phyloP scores from a whole-genome alignment of 2,329 filamentous ascomycete species.

The Xylariales sp. region DNA sequence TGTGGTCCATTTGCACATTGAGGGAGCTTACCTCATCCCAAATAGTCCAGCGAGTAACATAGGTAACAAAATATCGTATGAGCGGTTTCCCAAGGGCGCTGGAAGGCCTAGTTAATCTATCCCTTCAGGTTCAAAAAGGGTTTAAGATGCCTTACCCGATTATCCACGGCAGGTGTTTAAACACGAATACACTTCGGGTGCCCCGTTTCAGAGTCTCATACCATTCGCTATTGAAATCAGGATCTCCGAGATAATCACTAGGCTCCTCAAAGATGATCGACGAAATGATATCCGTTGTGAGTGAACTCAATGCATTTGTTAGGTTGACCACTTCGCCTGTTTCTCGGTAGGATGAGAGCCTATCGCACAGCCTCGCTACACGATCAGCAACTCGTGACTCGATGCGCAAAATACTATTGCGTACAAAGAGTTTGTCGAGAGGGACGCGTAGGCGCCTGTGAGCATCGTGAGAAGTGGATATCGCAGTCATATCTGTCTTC shows the following conservation, averaged over 20 bases:
- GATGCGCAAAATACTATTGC: conserved; percentile 11
- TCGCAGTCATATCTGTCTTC: conserved; percentile 15
- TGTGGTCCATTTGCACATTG: too few species aligned
- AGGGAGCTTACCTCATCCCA: conserved; percentile 24
- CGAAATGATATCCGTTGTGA: conserved; percentile 23
- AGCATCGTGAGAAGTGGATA: conserved; percentile 12
- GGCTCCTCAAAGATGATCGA: conserved; percentile 24
- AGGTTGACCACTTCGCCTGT: conserved; percentile 23
- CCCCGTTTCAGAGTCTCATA: conserved; percentile 21
- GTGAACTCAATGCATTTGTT: conserved; percentile 16
- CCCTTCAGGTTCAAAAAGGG: not conserved
- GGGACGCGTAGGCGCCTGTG: conserved; percentile 18
- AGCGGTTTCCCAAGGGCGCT: conserved; percentile 14
- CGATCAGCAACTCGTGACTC: conserved; percentile 21
- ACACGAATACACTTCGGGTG: conserved; percentile 15
- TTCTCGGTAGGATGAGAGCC: conserved; percentile 7
- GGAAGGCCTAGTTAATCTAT: not conserved
- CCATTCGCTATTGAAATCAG: conserved; percentile 23
- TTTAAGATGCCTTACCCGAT: conserved; percentile 5
- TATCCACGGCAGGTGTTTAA: conserved; percentile 21
- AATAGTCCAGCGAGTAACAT: conserved; percentile 19
- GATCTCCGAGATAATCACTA: conserved; percentile 25
- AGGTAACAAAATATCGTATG: conserved; percentile 1
- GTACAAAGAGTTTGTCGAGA: conserved; percentile 15
- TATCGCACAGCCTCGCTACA: conserved; percentile 8